These are phyloP conservation scores for Cucumis cinereus DNA, from an alignment of 306 rosid species.

Conservation along the genomic window DNA sequence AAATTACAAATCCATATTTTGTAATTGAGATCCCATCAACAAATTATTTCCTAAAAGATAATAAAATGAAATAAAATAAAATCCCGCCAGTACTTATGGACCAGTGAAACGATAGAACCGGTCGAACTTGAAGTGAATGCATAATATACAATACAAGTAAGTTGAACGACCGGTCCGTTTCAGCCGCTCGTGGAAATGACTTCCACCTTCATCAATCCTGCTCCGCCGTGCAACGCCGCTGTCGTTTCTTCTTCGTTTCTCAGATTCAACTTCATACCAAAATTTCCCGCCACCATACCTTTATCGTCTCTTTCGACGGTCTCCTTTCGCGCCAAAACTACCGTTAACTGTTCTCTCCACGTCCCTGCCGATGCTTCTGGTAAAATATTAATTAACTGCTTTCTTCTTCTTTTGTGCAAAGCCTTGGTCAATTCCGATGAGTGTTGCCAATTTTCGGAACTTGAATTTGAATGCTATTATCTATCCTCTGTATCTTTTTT, in stretches of 20 bases:
- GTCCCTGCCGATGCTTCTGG: conserved; percentile 14
- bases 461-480: neutral
- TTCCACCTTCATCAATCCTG: conserved; percentile 17
- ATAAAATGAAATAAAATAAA: no score
- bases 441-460: neutral
- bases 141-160: neutral
- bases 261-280: conserved; percentile 1
- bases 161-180: neutral
- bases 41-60: no score
- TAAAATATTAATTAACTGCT: neutral
- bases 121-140: neutral
- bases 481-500: neutral
- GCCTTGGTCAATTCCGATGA: neutral
- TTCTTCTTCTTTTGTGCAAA: neutral
- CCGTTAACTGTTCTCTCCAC: conserved; percentile 7
- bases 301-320: conserved; percentile 18
- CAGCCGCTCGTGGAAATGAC: conserved; percentile 20
- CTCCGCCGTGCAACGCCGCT: conserved; percentile 20
- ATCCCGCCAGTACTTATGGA: neutral
- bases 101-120: neutral
- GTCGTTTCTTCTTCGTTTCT: conserved; percentile 1
- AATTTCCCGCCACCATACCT: conserved; percentile 36
- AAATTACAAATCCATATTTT: no score
- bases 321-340: conserved; percentile 18
- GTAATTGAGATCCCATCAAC: neutral